Percentiles rank a stretch among this genome's conserved stretches.
Conservation (phyloP, 2,329 filamentous ascomycete species). For the Exserohilum rostratum region DNA sequence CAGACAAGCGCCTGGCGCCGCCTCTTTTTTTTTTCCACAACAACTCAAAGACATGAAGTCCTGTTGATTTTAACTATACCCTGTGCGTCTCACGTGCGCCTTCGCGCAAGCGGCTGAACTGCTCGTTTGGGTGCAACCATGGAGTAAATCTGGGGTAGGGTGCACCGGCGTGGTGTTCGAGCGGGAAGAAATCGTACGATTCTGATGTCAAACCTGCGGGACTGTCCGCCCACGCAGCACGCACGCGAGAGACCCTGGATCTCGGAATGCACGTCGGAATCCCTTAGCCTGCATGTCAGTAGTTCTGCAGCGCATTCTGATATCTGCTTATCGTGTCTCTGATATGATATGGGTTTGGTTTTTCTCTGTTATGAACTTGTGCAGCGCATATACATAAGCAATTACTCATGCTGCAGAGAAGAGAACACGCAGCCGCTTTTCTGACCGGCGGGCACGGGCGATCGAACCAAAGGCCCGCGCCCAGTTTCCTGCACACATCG, state of each 20-base stretch:
- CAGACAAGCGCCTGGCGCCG: not conserved
- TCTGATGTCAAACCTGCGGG: constrained; percentile 31
- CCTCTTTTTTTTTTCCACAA: too few species aligned
- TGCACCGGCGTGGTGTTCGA: constrained; percentile 14
- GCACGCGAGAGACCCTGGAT: constrained; percentile 10
- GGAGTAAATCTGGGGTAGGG: constrained; percentile 22
- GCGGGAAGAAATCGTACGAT: constrained; percentile 38
- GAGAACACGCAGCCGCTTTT: too few species aligned
- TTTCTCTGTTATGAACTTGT: too few species aligned
- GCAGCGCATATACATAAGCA: too few species aligned
- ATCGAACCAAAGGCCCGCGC: too few species aligned
- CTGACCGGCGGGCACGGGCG: not conserved
- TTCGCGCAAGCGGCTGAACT: not conserved
- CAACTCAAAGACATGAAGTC: not conserved
- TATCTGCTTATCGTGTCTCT: too few species aligned
- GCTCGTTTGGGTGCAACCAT: not conserved
- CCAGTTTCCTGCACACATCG: too few species aligned
- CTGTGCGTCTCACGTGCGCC: not conserved
- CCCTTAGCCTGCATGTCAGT: constrained; percentile 6
- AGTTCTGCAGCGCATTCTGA: too few species aligned
- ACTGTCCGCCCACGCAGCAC: constrained; percentile 10
- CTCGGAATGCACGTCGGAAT: constrained; percentile 22
- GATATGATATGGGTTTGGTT: too few species aligned
- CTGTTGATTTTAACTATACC: not conserved
- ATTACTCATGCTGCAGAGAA: too few species aligned